Percentiles rank a stretch among this genome's conserved stretches.
phyloP scores from a whole-genome alignment of 164 flowering plant species.

The Sextonia rubra region DNA sequence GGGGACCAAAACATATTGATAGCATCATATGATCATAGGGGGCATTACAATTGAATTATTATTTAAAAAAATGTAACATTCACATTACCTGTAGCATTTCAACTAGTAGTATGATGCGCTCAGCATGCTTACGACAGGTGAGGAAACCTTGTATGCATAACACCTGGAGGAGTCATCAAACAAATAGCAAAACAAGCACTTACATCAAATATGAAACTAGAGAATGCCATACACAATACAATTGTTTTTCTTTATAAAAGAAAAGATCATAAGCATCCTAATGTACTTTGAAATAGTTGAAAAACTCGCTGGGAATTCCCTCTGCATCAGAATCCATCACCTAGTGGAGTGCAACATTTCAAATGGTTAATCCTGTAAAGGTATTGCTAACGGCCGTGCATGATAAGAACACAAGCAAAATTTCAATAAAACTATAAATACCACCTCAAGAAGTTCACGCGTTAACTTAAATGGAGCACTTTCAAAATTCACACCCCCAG shows the following conservation, averaged over 20 bases:
- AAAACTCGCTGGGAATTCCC: slow-evolving; percentile 98
- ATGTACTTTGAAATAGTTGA: slow-evolving; percentile 90
- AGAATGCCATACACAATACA: background rate
- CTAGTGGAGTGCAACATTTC: slow-evolving; percentile 29
- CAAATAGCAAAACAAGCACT: background rate
- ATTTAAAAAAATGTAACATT: background rate
- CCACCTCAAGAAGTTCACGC: slow-evolving; percentile 99
- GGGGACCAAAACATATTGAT: background rate
- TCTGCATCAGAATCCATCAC: slow-evolving; percentile 99
- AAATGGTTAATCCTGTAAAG: background rate
- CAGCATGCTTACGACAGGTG: slow-evolving; percentile 98
- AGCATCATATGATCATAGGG: background rate
- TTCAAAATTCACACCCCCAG: slow-evolving; percentile 99
- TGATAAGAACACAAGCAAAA: background rate
- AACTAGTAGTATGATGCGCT: slow-evolving; percentile 93
- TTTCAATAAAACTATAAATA: background rate
- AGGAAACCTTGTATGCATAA: slow-evolving; percentile 98
- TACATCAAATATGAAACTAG: background rate
- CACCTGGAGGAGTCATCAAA: slow-evolving; percentile 44
- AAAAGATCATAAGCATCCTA: background rate
- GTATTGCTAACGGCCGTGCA: background rate
- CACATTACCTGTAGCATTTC: slow-evolving; percentile 94
- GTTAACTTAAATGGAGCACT: slow-evolving; percentile 99
- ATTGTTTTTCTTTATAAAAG: background rate
- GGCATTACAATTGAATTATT: background rate